Percentiles rank a stretch among this genome's conserved stretches.
Evolutionary conservation across 139 green algal genomes (phyloP).

Genomic region (Closterium sp.): DNA sequence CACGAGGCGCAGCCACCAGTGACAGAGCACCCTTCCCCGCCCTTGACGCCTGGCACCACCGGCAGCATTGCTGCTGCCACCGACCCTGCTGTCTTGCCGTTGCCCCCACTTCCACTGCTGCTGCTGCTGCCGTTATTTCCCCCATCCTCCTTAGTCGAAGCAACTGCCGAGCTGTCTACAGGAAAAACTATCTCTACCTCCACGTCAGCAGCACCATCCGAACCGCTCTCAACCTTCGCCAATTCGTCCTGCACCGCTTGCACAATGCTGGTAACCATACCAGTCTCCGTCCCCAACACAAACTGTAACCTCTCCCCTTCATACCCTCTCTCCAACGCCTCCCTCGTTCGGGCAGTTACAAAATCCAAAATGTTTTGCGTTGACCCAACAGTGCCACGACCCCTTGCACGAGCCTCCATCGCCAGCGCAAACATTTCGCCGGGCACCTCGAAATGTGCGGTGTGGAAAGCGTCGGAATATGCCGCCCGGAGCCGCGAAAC

Average conservation of each 20-base stretch:
- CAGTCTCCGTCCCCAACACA: constrained; percentile 94
- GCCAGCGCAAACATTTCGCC: constrained; percentile 92
- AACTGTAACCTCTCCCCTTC: constrained; percentile 76
- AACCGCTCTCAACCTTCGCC: constrained; percentile 57
- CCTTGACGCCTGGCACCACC: constrained; percentile 60
- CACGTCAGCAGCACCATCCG: constrained; percentile 68
- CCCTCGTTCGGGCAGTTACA: constrained; percentile 73
- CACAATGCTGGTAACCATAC: constrained; percentile 98
- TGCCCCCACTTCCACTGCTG: neutral
- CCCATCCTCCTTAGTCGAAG: constrained; percentile 43
- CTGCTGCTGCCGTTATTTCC: neutral
- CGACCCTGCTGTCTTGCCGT: neutral
- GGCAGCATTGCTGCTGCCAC: constrained; percentile 55
- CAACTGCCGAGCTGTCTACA: constrained; percentile 76
- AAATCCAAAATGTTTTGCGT: constrained; percentile 98
- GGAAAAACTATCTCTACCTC: constrained; percentile 97
- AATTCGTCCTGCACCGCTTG: constrained; percentile 69
- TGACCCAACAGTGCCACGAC: constrained; percentile 90
- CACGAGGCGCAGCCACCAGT: constrained; percentile 61
- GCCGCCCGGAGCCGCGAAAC: constrained; percentile 46
- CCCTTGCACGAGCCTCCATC: constrained; percentile 76
- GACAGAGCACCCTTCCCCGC: constrained; percentile 87
- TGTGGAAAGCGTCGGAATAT: constrained; percentile 91
- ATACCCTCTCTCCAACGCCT: constrained; percentile 64
- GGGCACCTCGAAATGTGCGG: constrained; percentile 96